These are phyloP conservation scores for Colletotrichum melonis DNA, from an alignment of 2,329 filamentous ascomycete species.

Conservation along the genomic window DNA sequence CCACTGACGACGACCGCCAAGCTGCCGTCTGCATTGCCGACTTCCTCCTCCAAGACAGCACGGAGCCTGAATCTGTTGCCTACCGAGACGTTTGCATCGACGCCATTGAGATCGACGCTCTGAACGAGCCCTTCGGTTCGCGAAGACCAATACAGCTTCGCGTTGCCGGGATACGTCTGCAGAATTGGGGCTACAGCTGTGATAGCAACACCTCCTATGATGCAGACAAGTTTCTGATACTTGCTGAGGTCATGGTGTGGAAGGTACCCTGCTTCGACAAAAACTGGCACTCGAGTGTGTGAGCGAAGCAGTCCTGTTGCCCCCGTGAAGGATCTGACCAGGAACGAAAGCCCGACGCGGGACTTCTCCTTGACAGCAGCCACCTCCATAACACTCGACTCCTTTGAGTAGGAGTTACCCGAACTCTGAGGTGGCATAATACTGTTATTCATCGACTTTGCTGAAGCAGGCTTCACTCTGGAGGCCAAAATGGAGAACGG, in stretches of 20 bases:
- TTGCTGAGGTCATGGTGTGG: not conserved
- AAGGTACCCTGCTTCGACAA: conserved; percentile 5
- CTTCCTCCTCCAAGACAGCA: not conserved
- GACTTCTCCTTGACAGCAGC: not conserved
- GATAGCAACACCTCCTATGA: conserved; percentile 10
- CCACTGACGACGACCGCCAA: not conserved
- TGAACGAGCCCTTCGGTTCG: not conserved
- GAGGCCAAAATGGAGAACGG: conserved; percentile 54
- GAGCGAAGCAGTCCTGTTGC: not conserved
- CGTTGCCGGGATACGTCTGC: not conserved
- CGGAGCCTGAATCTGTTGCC: not conserved
- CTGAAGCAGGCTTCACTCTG: not conserved
- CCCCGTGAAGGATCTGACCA: conserved; percentile 1
- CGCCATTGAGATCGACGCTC: not conserved
- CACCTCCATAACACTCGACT: not conserved
- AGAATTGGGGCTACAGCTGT: not conserved
- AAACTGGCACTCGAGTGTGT: not conserved
- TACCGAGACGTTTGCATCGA: not conserved
- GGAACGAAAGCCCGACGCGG: not conserved
- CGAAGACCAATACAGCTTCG: not conserved
- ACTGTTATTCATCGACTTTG: too few relatives aligned
- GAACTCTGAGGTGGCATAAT: too few relatives aligned
- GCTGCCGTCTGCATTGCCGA: not conserved
- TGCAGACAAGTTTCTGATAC: not conserved
- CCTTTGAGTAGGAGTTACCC: not conserved